Percentiles rank a stretch among this genome's conserved stretches.
Evolutionary conservation across 108 stramenopile genomes (phyloP).

Genomic region (Schizochytrium sp.): DNA sequence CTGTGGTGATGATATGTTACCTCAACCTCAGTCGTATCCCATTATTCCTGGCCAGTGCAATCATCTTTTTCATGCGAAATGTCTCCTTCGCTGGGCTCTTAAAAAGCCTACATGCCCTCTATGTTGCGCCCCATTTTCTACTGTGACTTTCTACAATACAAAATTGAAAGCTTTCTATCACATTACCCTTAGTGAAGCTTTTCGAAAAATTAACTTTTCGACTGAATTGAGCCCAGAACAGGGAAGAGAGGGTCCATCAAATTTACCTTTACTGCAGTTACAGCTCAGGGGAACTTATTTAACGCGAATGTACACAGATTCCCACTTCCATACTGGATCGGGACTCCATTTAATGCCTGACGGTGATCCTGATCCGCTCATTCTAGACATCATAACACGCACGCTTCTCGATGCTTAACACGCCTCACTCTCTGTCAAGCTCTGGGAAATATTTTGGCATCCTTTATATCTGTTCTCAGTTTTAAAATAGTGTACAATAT

Average conservation of each 20-base stretch:
- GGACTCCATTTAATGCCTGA: too few species aligned
- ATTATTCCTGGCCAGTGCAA: conserved; percentile 4
- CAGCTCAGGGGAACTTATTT: too few species aligned
- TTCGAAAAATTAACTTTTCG: not conserved
- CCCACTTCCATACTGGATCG: too few species aligned
- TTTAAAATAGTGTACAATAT: too few species aligned
- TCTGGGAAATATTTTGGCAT: too few species aligned
- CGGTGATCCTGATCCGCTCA: not conserved
- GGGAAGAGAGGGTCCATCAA: too few species aligned
- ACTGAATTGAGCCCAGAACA: too few species aligned
- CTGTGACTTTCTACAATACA: not conserved
- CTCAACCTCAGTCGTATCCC: not conserved
- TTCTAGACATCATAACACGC: conserved; percentile 24
- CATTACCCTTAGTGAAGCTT: not conserved
- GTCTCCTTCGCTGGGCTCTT: not conserved
- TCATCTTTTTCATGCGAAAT: not conserved
- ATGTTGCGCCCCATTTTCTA: not conserved
- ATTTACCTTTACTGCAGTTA: too few species aligned
- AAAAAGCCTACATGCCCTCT: not conserved
- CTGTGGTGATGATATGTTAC: not conserved
- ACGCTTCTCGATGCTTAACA: not conserved
- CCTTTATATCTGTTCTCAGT: too few species aligned
- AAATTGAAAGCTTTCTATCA: not conserved
- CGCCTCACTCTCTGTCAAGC: too few species aligned
- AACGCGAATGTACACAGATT: too few species aligned